Evolutionary conservation across 768 basidiomycete genomes (phyloP), one percentile per base, ranked within the genome.

Genomic region (Panaeolus cyanescens): DNA sequence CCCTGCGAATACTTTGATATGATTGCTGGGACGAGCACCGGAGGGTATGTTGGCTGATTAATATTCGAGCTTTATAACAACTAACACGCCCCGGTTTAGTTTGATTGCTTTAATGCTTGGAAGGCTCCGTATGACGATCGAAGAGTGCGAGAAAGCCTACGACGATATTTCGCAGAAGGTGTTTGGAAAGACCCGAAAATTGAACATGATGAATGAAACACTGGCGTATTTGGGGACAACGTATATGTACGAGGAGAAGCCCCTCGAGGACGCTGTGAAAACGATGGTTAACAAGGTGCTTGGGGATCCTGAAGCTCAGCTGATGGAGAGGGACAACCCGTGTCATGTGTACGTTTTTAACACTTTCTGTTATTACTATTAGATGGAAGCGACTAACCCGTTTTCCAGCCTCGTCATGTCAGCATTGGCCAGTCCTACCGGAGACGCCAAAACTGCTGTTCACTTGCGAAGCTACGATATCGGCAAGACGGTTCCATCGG

Each of bases 61-160:
- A n/a, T n/a, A n/a, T n/a, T n/a, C n/a, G n/a, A 58, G 22, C 30
- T 45, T 39, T 58, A 20, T 34, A 20, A 25, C n/a, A n/a, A n/a
- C n/a, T n/a, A n/a, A n/a, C n/a, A n/a, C n/a, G n/a, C n/a, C n/a
- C n/a, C 19, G 54, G 3, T n/a, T 32, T 22, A 73, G 71, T 8
- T 32, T 77, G 9, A 77, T 76, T 22, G 75, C 75, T 3, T 65
- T 77, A 17, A 77, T 77, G 75, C 70, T 77, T 13, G 75, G 77
- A 7, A 70, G 76, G 4, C 71, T 78, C 13, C 71, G 67, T 12
- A 75, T 78, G 74, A 54, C 72, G 3, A 65, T 78, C 13, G 62
- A 71, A 12, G 67, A 42, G 17, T 42, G 40, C 17, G 40, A 42
- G 19, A 22, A 20, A 4, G 40, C 40, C 5, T 42, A 42, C 5